Conservation (phyloP, 495 filamentous ascomycete genomes). For the Lophiotrema nucula region DNA sequence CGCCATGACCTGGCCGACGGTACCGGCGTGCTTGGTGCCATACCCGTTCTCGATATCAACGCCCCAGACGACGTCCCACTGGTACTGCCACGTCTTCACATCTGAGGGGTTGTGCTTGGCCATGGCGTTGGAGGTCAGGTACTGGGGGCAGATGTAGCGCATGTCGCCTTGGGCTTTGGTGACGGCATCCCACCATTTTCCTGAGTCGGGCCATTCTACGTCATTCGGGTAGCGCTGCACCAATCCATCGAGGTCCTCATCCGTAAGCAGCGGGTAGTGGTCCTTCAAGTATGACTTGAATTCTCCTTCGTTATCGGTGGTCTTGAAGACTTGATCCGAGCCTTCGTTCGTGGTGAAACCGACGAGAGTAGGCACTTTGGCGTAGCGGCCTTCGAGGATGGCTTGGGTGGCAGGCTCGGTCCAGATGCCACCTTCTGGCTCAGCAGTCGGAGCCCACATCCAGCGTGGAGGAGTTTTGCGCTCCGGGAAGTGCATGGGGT, state of each 20-base stretch:
- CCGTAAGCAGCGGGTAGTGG: slow-evolving; percentile 23
- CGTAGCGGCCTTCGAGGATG: slow-evolving; percentile 16
- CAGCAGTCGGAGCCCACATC: slow-evolving; percentile 23
- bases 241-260: slow-evolving; percentile 12
- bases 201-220: slow-evolving; percentile 20
- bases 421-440: slow-evolving; percentile 13
- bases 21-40: slow-evolving; percentile 20
- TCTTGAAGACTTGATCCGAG: slow-evolving; percentile 15
- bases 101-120: slow-evolving; percentile 11
- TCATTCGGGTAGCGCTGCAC: slow-evolving; percentile 18
- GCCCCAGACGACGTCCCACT: slow-evolving; percentile 21
- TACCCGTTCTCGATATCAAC: slow-evolving; percentile 11
- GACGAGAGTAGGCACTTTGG: slow-evolving; percentile 17
- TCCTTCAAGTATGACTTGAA: slow-evolving; percentile 18
- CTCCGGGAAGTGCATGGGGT: slow-evolving; percentile 21
- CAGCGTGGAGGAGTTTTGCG: slow-evolving; percentile 24
- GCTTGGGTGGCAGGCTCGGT: slow-evolving; percentile 12
- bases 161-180: slow-evolving; percentile 22
- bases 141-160: slow-evolving; percentile 22
- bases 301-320: slow-evolving; percentile 3
- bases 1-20: slow-evolving; percentile 16
- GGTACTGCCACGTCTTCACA: slow-evolving; percentile 17
- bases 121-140: slow-evolving; percentile 21
- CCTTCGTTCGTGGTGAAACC: slow-evolving; percentile 22
- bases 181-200: slow-evolving; percentile 18